phyloP scores from a whole-genome alignment of 768 basidiomycete species.

The Hydnomerulius pinastri region DNA sequence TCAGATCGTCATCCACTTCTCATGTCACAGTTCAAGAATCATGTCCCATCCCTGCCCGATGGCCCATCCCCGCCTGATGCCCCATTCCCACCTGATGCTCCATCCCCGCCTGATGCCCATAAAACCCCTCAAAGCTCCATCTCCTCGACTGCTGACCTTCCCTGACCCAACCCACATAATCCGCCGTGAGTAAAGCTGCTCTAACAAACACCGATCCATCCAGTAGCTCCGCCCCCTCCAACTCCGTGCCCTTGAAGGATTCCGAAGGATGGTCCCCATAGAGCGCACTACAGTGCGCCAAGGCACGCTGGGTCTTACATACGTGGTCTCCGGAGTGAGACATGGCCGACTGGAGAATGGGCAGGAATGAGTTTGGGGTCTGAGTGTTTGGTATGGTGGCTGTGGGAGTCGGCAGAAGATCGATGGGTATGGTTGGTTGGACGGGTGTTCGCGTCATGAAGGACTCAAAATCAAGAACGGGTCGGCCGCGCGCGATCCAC shows the following conservation, averaged over 20 bases:
- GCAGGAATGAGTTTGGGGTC: conserved; percentile 54
- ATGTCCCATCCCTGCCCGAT: too few relatives aligned
- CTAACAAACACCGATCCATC: conserved; percentile 64
- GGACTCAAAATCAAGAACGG: conserved; percentile 42
- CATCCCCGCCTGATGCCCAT: too few relatives aligned
- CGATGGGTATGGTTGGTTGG: neutral
- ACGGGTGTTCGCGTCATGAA: conserved; percentile 43
- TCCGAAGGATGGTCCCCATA: conserved; percentile 38
- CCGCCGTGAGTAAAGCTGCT: conserved; percentile 47
- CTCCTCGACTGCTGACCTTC: neutral
- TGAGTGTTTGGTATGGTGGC: neutral
- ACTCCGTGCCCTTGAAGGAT: conserved; percentile 27
- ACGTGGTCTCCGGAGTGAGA: conserved; percentile 55
- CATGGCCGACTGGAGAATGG: conserved; percentile 48
- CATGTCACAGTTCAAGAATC: too few relatives aligned
- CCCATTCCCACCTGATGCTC: too few relatives aligned
- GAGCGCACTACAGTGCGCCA: conserved; percentile 40
- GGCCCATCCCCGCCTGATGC: too few relatives aligned
- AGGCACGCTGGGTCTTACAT: conserved; percentile 43
- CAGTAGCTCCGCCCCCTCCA: conserved; percentile 38
- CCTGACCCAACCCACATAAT: conserved; percentile 20
- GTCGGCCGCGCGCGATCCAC: conserved; percentile 53
- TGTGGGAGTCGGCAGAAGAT: too few relatives aligned
- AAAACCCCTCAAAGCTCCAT: too few relatives aligned
- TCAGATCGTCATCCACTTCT: too few relatives aligned